Evolutionary conservation across 306 rosid genomes (phyloP).

Genomic region (Gastrolobium bilobum): DNA sequence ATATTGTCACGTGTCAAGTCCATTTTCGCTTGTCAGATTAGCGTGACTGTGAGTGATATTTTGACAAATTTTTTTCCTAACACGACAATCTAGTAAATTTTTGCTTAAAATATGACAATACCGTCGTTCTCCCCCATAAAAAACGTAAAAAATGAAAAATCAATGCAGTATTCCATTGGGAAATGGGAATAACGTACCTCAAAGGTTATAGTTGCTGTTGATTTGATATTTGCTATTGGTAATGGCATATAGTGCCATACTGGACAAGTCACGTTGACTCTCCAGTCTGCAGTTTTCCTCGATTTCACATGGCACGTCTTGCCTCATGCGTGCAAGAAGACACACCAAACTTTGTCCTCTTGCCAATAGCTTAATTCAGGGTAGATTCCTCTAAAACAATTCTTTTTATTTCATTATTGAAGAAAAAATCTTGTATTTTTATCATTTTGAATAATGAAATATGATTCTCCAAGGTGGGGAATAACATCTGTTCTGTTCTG

Average conservation of each 20-base stretch:
- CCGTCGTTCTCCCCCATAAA: no score
- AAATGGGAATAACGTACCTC: conserved; percentile 1
- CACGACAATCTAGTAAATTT: no score
- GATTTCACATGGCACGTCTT: conserved; percentile 35
- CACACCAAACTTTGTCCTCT: conserved; percentile 36
- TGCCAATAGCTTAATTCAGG: not conserved
- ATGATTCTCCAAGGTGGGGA: conserved; percentile 4
- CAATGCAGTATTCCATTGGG: conserved; percentile 1
- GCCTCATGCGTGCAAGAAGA: conserved; percentile 20
- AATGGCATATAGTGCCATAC: conserved; percentile 16
- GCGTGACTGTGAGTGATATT: no score
- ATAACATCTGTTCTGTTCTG: not conserved
- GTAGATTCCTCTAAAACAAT: conserved; percentile 9
- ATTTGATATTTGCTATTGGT: conserved; percentile 19
- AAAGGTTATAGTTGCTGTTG: conserved; percentile 30
- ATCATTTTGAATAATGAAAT: not conserved
- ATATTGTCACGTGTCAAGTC: no score
- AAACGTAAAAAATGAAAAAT: not conserved
- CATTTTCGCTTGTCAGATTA: no score
- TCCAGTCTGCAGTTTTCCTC: conserved; percentile 46
- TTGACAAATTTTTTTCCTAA: no score
- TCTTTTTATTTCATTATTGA: conserved; percentile 20
- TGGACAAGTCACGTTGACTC: conserved; percentile 53
- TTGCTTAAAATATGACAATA: no score
- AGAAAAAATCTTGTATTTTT: not conserved